These are phyloP conservation scores for Podaxis sp. DNA, from an alignment of 768 basidiomycete genomes.

Conservation along the genomic window DNA sequence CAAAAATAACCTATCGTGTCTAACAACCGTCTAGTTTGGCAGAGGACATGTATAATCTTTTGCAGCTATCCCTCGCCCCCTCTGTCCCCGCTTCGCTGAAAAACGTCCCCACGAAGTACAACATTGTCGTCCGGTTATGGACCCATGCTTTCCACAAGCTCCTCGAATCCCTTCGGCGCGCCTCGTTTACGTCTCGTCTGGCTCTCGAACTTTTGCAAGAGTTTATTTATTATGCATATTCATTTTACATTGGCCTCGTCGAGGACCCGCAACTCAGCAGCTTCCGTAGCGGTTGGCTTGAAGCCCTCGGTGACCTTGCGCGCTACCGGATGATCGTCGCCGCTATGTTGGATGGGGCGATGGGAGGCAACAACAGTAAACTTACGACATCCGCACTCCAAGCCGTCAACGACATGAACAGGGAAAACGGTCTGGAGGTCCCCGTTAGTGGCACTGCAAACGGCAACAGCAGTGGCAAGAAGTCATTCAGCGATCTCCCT, in stretches of 20 bases:
- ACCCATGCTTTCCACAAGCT: slow-evolving; percentile 85
- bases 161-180: slow-evolving; percentile 85
- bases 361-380: slow-evolving; percentile 29
- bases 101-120: slow-evolving; percentile 89
- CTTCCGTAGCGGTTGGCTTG: slow-evolving; percentile 88
- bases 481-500: slow-evolving; percentile 44
- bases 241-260: slow-evolving; percentile 84
- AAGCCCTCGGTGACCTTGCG: slow-evolving; percentile 94
- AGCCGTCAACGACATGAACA: slow-evolving; percentile 46
- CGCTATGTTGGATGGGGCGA: slow-evolving; percentile 61
- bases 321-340: slow-evolving; percentile 95
- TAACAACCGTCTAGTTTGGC: slow-evolving; percentile 55
- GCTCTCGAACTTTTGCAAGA: slow-evolving; percentile 92
- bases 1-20: slow-evolving; percentile 8
- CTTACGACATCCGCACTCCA: slow-evolving; percentile 43
- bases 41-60: slow-evolving; percentile 84
- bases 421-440: slow-evolving; percentile 15
- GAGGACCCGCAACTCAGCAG: slow-evolving; percentile 69
- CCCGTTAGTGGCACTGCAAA: slow-evolving; percentile 18
- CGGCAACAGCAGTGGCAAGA: slow-evolving; percentile 13
- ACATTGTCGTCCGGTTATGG: slow-evolving; percentile 93
- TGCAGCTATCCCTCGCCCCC: slow-evolving; percentile 81
- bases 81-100: slow-evolving; percentile 85
- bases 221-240: slow-evolving; percentile 93
- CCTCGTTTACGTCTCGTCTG: slow-evolving; percentile 61